Evolutionary conservation across 1,284 basidiomycete species (phyloP), one percentile per base, ranked within the genome.

Genomic region (Cryptococcus sp.): DNA sequence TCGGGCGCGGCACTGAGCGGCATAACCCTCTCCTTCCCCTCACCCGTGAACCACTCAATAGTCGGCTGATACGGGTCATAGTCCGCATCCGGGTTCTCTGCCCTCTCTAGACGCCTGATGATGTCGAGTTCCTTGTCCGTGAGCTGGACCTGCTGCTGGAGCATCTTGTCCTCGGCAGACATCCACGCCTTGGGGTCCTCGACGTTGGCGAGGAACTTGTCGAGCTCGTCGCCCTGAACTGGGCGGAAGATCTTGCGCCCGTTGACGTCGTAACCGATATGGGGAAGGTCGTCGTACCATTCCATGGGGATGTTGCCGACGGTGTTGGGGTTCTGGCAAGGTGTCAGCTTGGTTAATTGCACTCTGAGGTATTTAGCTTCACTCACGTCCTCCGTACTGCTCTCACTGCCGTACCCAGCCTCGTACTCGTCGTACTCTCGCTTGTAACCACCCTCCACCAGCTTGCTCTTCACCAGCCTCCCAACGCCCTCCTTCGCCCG

Each of bases 281-380:
- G 96, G n/a, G 96, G 96, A 65, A 99, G 81, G 79, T 98, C 95
- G 76, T 98, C 96, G 78, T 99, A 99, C 92, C 95, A 99, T 73
- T 98, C 92, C 81, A 91, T 87, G 46, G 96, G 96, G 55, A 99
- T 83, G 78, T 96, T 85, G 57, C 96, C 96, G 66, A 97, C 86
- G 56, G 94, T 88, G 77, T 98, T 98, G 37, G 90, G 89, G 61
- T 86, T 84, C 91, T 96, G 56, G n/a, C 37, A 48, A 8, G 42
- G 9, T 21, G 33, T 47, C 12, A 55, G 21, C 35, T 13, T 44
- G 18, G 39, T 21, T 28, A 43, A 50, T 12, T 24, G 43, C 23
- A 24, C 43, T 11, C 21, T n/a, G n/a, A n/a, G n/a, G n/a, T n/a
- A n/a, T n/a, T n/a, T n/a, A 40, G 35, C 24, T 40, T 16, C 43